Percentiles rank a stretch among this genome's conserved stretches.
phyloP scores from a whole-genome alignment of 2,329 filamentous ascomycete genomes.

The Rasamsonia emersonii region DNA sequence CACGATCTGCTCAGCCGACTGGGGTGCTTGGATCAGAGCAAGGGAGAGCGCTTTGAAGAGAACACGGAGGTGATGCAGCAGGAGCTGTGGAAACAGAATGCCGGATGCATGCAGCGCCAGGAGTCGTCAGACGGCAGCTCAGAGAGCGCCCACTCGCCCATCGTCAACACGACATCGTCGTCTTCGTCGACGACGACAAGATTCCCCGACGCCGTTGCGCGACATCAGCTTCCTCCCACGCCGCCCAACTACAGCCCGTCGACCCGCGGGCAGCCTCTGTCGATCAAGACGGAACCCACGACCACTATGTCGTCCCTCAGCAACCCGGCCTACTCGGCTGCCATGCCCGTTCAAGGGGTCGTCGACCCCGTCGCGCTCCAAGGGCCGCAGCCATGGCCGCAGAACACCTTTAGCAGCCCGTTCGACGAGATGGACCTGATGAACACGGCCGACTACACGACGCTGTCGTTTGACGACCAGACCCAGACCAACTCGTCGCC shows the following conservation, averaged over 20 bases:
- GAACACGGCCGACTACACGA: conserved; percentile 21
- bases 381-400: conserved; percentile 18
- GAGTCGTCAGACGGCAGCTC: conserved; percentile 51
- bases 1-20: conserved; percentile 56
- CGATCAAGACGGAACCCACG: conserved; percentile 21
- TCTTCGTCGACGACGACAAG: conserved; percentile 5
- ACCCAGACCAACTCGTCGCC: conserved; percentile 20
- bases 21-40: conserved; percentile 46
- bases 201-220: conserved; percentile 7
- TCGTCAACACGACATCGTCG: conserved; percentile 10
- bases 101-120: conserved; percentile 43
- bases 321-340: conserved; percentile 15
- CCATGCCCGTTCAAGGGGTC: conserved; percentile 25
- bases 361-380: conserved; percentile 30
- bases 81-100: conserved; percentile 42
- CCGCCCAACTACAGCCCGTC: conserved; percentile 33
- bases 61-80: conserved; percentile 48
- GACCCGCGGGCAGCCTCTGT: conserved; percentile 16
- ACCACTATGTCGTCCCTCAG: conserved; percentile 11
- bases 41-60: conserved; percentile 51
- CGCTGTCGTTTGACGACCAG: conserved; percentile 25
- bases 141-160: conserved; percentile 43
- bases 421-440: conserved; percentile 29
- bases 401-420: conserved; percentile 15
- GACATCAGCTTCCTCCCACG: conserved; percentile 29